Base-by-base conservation (phyloP, 305 asterid genomes). In the Rubia peregrina region DNA sequence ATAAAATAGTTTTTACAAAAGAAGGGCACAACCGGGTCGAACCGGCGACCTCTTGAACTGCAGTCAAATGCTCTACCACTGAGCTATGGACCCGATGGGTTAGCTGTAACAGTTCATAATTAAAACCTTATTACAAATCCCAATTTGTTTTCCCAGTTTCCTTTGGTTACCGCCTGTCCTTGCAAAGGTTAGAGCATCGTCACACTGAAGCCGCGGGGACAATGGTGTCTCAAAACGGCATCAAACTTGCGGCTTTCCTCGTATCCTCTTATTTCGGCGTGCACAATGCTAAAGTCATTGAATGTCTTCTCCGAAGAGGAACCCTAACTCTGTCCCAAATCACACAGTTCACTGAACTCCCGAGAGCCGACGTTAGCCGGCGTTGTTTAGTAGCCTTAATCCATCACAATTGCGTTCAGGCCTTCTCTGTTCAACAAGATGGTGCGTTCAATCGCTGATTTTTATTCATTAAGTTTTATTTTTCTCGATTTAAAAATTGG, bases 31-130 rank as follows among this genome's bases (percentile, higher is more conserved):
- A 51, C 57, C 57, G 22, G 57, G n/a, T 89, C 93, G 93, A 86
- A 87, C 91, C 88, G 91, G 86, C 84, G 93, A 88, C 91, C 93
- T 88, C 85, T 88, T 86, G 93, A 91, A 84, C 96, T 89, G 92
- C 91, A 84, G 96, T 91, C 95, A 89, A 88, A 82, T 89, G 96
- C 97, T 89, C 97, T 90, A 90, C 97, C 96, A 90, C 97, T 90
- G 96, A 90, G 96, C 97, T 87, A 90, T 87, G 86, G 88, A 90
- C 96, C 97, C 96, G n/a, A 17, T 43, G n/a, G n/a, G n/a, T n/a
- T n/a, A n/a, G n/a, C n/a, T 3, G 33, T 3, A 30, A 30, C 33
- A 30, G 33, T 30, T 30, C 3, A 30, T 30, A 3, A 30, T 30
- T 30, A 30, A 30, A 30, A 1, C 33, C 33, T 30, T 30, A 3